Base-by-base conservation (phyloP, 2,329 filamentous ascomycete species). In the Clarireedia paspali region DNA sequence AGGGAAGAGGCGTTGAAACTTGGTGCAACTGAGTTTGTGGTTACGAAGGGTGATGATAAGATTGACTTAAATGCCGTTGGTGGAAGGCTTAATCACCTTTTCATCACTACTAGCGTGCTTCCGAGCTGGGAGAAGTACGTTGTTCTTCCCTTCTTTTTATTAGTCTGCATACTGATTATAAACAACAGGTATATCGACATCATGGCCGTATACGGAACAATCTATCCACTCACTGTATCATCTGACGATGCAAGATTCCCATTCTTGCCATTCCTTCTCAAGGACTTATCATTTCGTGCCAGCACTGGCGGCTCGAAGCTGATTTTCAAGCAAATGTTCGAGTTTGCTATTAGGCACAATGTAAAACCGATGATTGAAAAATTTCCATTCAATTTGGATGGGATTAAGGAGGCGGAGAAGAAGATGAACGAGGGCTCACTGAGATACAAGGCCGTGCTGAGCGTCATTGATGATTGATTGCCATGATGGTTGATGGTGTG, bases 191-290 rank as follows among this genome's bases (percentile, higher is more conserved):
- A 87, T 69, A 72, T 90, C 49, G 66, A 72, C 7, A 74, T 89
- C 24, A 74, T 89, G 50, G 76, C 78, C 51, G 70, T 76, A 5
- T 76, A 80, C 46, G 84, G 84, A 5, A 75, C 73, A 5, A 81
- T 87, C 61, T 78, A 87, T 57, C 82, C 87, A 67, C 76, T 89
- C 47, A 85, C 84, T 15, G 79, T 80, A 1, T 83, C 84, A 0
- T 81, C 86, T 4, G 61, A 59, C 12, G 60, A 68, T 49, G 47
- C 68, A 23, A 59, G 39, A 9, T 64, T 69, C n/a, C 66, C 67
- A 5, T 65, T 65, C 24, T 60, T 64, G 58, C 61, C 59, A 2
- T 54, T 68, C n/a, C n/a, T 68, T 40, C 45, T 38, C 14, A 50
- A 51, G 1, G 65, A 67, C 55, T 46, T 68, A 47, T 61, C 46